A percentile compares a stretch with the other conserved stretches of the same genome.
phyloP scores from a whole-genome alignment of 345 rosid genomes.

The Cochlearia excelsa region DNA sequence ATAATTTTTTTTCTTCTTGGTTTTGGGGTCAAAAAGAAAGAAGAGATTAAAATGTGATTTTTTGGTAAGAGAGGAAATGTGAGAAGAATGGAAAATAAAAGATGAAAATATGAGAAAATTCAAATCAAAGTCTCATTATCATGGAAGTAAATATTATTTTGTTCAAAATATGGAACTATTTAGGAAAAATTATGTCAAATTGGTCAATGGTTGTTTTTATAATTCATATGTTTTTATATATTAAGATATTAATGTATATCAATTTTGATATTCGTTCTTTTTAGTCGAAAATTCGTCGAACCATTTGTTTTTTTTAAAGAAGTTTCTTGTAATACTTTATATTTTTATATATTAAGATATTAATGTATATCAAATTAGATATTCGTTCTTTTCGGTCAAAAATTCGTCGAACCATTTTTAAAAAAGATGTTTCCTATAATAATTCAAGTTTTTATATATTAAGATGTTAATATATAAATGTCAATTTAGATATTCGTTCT shows the following conservation, averaged over 20 bases:
- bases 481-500: not conserved
- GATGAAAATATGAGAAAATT: conserved; percentile 18
- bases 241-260: not conserved
- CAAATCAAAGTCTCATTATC: conserved; percentile 9
- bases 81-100: conserved; percentile 3
- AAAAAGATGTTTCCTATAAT: no score
- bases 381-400: no score
- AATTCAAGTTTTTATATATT: not conserved
- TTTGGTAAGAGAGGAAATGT: conserved; percentile 23
- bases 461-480: not conserved
- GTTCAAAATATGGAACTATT: conserved; percentile 9
- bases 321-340: not conserved
- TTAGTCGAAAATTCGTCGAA: not conserved
- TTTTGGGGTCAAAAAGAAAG: conserved; percentile 5
- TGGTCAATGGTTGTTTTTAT: not conserved
- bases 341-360: not conserved
- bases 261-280: not conserved
- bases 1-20: not conserved
- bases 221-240: not conserved
- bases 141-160: conserved; percentile 26
- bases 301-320: not conserved
- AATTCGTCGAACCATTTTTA: no score
- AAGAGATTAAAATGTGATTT: conserved; percentile 5
- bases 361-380: no score
- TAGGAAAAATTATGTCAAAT: not conserved